Evolutionary conservation across 352 stramenopile genomes (phyloP).

Genomic region (Globisporangium camurandrum): DNA sequence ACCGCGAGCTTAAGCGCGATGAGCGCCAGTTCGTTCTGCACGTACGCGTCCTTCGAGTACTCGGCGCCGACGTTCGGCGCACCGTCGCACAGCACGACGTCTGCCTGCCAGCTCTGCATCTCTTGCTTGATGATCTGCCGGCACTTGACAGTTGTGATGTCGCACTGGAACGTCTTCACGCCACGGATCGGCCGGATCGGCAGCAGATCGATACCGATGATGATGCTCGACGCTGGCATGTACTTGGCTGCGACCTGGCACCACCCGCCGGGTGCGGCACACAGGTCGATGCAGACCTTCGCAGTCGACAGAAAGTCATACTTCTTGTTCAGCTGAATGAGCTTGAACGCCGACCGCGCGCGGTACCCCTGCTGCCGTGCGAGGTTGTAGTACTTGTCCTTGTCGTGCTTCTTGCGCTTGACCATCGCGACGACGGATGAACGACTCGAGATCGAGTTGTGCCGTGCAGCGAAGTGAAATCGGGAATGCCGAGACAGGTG

Average conservation of each 20-base stretch:
- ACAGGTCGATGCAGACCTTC: constrained; percentile 98
- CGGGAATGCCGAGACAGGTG: neutral
- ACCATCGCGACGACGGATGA: constrained; percentile 40
- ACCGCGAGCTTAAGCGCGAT: constrained; percentile 96
- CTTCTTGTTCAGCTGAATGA: constrained; percentile 99
- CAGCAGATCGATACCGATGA: constrained; percentile 96
- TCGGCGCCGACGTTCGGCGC: constrained; percentile 97
- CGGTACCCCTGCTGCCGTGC: constrained; percentile 98
- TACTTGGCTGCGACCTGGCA: constrained; percentile 91
- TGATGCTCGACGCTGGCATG: constrained; percentile 94
- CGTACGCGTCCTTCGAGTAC: constrained; percentile 98
- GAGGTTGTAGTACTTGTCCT: constrained; percentile 99
- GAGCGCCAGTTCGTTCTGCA: constrained; percentile 97
- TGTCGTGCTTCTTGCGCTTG: constrained; percentile 98
- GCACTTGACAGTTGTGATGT: constrained; percentile 91
- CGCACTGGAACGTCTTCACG: constrained; percentile 96
- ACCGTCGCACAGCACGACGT: constrained; percentile 99
- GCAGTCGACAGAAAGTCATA: constrained; percentile 96
- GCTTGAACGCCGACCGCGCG: constrained; percentile 98
- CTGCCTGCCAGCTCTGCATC: constrained; percentile 88
- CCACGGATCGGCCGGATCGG: constrained; percentile 95
- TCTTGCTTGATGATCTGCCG: constrained; percentile 91
- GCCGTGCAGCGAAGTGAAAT: neutral
- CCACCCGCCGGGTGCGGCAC: constrained; percentile 98
- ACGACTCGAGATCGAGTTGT: neutral